Percentiles rank a stretch among this genome's conserved stretches.
These are phyloP conservation scores for Sinapis alba DNA, from an alignment of 441 rosid genomes.

Conservation along the genomic window DNA sequence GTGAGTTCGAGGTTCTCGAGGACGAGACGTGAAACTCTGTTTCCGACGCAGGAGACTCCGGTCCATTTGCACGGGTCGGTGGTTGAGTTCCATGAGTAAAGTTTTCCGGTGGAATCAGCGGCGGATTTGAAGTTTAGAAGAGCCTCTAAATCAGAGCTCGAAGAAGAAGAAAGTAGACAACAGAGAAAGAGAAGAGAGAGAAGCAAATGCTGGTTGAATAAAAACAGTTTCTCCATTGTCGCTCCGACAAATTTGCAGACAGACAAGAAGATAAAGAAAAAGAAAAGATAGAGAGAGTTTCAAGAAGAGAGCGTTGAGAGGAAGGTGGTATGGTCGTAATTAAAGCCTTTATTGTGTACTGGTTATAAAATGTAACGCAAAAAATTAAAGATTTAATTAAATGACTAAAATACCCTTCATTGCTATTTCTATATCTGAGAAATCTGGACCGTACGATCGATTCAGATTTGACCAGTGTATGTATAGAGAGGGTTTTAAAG, in stretches of 20 bases:
- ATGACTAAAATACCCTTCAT: constrained; percentile 20
- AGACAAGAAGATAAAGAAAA: no score
- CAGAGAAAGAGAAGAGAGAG: constrained; percentile 35
- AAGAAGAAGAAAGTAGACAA: constrained; percentile 33
- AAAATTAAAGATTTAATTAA: neutral
- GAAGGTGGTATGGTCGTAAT: constrained; percentile 18
- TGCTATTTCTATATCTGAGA: neutral
- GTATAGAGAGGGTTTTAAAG: neutral
- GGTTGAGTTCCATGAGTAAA: constrained; percentile 57
- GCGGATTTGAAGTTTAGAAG: constrained; percentile 61
- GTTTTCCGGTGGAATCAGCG: constrained; percentile 57
- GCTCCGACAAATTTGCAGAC: constrained; percentile 23
- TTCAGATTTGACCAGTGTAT: constrained; percentile 11
- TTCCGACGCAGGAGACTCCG: constrained; percentile 54
- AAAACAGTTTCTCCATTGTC: constrained; percentile 52
- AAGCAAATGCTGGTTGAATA: constrained; percentile 18
- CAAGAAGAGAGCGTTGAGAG: constrained; percentile 13
- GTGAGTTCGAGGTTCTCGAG: constrained; percentile 53
- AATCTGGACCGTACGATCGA: constrained; percentile 10
- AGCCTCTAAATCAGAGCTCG: constrained; percentile 55
- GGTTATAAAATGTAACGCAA: constrained; percentile 4
- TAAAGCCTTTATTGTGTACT: constrained; percentile 1
- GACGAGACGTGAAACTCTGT: constrained; percentile 57
- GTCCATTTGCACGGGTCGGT: constrained; percentile 52
- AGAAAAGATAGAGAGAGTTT: constrained; percentile 14